A percentile compares a stretch with the other conserved stretches of the same genome.
These are phyloP conservation scores for Yarrowia sp. DNA, from an alignment of 805 yeast species.

Conservation along the genomic window DNA sequence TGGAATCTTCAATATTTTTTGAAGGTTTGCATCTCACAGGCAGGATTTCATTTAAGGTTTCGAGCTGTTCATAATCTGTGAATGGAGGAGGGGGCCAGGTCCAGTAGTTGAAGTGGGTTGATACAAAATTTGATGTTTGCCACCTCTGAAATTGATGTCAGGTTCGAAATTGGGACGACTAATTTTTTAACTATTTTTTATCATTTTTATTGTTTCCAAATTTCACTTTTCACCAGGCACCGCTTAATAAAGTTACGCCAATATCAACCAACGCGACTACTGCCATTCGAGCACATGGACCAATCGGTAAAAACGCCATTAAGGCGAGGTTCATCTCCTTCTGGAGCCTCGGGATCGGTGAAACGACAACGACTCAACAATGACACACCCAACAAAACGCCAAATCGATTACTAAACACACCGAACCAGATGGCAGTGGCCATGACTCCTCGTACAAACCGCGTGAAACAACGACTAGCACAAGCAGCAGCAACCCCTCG, in stretches of 20 bases:
- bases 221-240: background rate
- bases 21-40: background rate
- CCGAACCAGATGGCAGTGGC: background rate
- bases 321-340: background rate
- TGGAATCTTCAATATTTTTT: background rate
- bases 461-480: slow-evolving; percentile 19
- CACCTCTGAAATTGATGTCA: no score
- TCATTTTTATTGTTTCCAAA: no score
- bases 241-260: background rate
- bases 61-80: background rate
- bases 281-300: background rate
- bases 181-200: no score
- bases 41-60: background rate
- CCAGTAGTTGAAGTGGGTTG: no score
- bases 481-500: slow-evolving; percentile 31
- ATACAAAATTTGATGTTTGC: no score
- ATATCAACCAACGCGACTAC: background rate
- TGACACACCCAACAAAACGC: slow-evolving; percentile 14
- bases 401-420: background rate
- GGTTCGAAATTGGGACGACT: no score
- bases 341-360: background rate
- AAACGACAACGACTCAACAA: slow-evolving; percentile 10
- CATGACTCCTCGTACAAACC: slow-evolving; percentile 20
- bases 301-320: slow-evolving; percentile 1
- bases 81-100: no score